These are phyloP conservation scores for Leishmania arabica DNA, from an alignment of 208 protist genomes.

Conservation along the genomic window DNA sequence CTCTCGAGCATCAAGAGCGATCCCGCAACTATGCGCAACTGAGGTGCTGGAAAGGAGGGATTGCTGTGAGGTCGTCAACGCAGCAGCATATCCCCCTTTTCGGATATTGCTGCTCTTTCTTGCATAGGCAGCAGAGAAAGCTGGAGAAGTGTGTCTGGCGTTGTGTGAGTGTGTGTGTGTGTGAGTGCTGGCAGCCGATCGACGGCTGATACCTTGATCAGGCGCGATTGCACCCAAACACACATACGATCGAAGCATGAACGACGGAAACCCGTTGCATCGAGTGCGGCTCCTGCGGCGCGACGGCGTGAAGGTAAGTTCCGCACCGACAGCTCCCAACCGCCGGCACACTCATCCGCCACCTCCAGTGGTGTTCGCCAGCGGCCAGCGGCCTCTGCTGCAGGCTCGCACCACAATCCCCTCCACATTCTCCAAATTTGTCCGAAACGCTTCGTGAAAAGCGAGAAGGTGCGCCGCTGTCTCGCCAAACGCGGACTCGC, in stretches of 20 bases:
- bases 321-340: not conserved
- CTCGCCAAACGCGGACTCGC: conserved; percentile 22
- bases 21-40: not conserved
- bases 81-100: not conserved
- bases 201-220: not conserved
- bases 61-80: too few relatives aligned
- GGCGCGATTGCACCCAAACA: not conserved
- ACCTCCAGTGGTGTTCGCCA: conserved; percentile 36
- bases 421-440: conserved; percentile 25
- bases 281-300: not conserved
- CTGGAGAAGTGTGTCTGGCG: not conserved
- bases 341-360: not conserved
- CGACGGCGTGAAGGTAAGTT: not conserved
- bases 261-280: not conserved
- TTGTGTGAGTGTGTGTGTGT: not conserved
- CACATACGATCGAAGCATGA: not conserved
- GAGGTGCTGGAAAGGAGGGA: not conserved
- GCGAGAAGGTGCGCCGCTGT: conserved; percentile 39
- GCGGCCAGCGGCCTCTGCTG: conserved; percentile 9
- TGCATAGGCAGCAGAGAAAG: not conserved
- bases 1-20: not conserved
- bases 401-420: conserved; percentile 13
- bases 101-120: not conserved
- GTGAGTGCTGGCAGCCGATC: not conserved
- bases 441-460: conserved; percentile 24